Evolutionary conservation across 257 asterid genomes (phyloP).

Genomic region (Avicennia marina): DNA sequence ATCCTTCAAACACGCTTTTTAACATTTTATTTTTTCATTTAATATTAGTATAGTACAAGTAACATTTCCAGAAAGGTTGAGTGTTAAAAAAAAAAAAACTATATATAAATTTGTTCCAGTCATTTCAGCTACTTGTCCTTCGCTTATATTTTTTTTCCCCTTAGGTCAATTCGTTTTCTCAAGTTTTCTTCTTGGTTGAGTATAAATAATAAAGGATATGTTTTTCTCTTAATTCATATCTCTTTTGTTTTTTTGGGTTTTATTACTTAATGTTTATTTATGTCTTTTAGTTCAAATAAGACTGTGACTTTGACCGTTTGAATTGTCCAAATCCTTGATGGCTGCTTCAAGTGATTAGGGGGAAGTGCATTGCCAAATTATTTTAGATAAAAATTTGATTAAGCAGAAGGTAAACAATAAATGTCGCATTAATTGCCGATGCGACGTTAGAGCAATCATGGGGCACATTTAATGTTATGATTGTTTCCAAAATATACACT

Average conservation of each 20-base stretch:
- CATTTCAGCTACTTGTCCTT: no score
- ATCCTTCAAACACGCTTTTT: slow-evolving; percentile 66
- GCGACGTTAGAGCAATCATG: background rate
- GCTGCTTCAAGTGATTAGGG: no score
- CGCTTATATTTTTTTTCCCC: background rate
- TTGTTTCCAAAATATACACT: no score
- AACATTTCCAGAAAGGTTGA: no score
- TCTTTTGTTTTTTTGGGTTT: background rate
- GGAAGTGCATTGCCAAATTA: no score
- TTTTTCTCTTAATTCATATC: no score
- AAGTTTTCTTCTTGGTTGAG: background rate
- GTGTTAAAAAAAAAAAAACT: no score
- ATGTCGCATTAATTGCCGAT: background rate
- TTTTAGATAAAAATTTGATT: background rate
- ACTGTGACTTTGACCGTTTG: slow-evolving; percentile 1
- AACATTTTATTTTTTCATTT: background rate
- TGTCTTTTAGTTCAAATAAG: background rate
- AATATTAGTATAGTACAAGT: background rate
- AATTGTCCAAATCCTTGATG: background rate
- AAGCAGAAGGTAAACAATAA: background rate
- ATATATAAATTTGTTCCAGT: no score
- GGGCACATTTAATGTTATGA: no score
- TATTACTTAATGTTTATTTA: background rate
- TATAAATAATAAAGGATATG: no score
- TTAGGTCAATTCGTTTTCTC: background rate